Conservation (phyloP, 2,329 filamentous ascomycete species). For the Fusarium mundagurra region DNA sequence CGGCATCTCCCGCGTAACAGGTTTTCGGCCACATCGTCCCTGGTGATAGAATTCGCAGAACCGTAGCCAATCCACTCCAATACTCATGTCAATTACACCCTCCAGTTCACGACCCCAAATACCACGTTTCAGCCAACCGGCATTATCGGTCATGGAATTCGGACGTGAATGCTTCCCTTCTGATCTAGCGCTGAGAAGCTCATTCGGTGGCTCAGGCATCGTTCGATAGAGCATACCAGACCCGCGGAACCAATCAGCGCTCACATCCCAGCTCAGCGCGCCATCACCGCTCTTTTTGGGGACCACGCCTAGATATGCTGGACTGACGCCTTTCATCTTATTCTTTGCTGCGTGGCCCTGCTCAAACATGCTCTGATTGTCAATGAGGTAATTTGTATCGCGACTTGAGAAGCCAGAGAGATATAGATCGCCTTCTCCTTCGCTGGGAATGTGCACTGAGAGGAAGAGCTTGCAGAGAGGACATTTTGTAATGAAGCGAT, state of each 20-base stretch:
- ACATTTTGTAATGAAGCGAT: slow-evolving; percentile 48
- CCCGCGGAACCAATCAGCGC: slow-evolving; percentile 47
- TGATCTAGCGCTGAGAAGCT: slow-evolving; percentile 38
- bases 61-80: slow-evolving; percentile 48
- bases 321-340: slow-evolving; percentile 44
- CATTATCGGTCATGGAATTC: slow-evolving; percentile 30
- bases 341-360: slow-evolving; percentile 44
- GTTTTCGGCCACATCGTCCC: slow-evolving; percentile 46
- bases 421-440: slow-evolving; percentile 44
- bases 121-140: slow-evolving; percentile 45
- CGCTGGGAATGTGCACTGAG: slow-evolving; percentile 46
- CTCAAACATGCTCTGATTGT: slow-evolving; percentile 45
- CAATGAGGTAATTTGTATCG: slow-evolving; percentile 49
- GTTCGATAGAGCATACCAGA: slow-evolving; percentile 49
- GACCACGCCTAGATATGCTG: slow-evolving; percentile 47
- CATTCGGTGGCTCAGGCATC: slow-evolving; percentile 40
- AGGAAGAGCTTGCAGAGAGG: slow-evolving; percentile 50
- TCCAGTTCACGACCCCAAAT: slow-evolving; percentile 49
- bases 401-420: slow-evolving; percentile 49
- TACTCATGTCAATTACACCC: slow-evolving; percentile 42
- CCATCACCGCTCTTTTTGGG: slow-evolving; percentile 45
- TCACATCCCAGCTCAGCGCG: slow-evolving; percentile 45
- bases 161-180: slow-evolving; percentile 33
- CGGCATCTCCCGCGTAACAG: slow-evolving; percentile 37
- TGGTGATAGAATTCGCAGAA: slow-evolving; percentile 49